Percentiles rank a stretch among this genome's conserved stretches.
Evolutionary conservation across 1,139 yeast species (phyloP).

Genomic region (Candida buenavistaensis): DNA sequence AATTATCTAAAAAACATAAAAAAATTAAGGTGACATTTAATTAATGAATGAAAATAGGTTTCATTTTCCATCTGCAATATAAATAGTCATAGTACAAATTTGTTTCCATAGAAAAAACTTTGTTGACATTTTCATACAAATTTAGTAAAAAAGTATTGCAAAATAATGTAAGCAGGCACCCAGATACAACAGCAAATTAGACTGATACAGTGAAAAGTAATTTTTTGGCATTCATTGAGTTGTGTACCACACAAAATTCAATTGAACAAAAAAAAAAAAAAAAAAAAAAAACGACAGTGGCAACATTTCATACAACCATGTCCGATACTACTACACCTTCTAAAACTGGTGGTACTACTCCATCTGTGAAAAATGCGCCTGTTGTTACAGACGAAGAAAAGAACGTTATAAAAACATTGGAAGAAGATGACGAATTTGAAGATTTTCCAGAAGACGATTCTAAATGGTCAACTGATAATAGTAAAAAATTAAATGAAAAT

Average conservation of each 20-base stretch:
- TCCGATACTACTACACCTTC: constrained; percentile 4
- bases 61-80: too few species aligned
- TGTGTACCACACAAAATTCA: background rate
- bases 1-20: too few species aligned
- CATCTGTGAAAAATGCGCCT: background rate
- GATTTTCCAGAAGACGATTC: constrained; percentile 88
- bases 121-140: too few species aligned
- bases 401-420: constrained; percentile 60
- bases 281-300: constrained; percentile 1
- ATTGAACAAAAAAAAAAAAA: background rate
- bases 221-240: too few species aligned
- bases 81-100: too few species aligned
- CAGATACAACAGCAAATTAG: too few species aligned
- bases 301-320: background rate
- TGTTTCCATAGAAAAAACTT: too few species aligned
- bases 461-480: constrained; percentile 48
- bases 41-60: too few species aligned
- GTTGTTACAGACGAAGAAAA: constrained; percentile 25
- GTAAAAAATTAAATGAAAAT: constrained; percentile 43
- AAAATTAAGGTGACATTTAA: too few species aligned
- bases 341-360: constrained; percentile 1
- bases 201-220: too few species aligned
- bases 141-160: too few species aligned
- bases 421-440: constrained; percentile 93
- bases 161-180: too few species aligned